Evolutionary conservation across 2,329 filamentous ascomycete species (phyloP), one percentile per base, ranked within the genome.

Genomic region (Aspergillus hortae): DNA sequence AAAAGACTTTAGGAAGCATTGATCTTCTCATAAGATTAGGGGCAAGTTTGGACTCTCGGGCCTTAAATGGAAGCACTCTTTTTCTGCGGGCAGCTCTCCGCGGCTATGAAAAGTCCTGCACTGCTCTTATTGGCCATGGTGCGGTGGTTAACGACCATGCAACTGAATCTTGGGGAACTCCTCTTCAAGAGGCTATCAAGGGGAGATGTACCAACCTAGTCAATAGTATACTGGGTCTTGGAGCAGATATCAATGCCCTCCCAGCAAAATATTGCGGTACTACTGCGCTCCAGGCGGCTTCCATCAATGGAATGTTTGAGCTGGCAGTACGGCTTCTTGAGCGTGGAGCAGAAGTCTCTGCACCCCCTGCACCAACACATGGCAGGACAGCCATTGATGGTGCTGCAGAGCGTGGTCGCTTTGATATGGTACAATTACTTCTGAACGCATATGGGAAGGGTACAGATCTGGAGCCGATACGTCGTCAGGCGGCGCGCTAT

Each of bases 101-200:
- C 2, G 33, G 33, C 33, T 36, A 3, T 1, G 33, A 14, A 1
- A 9, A 36, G 2, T 41, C 11, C 5, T 41, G 17, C 38, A 23
- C 17, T 41, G 23, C 2, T 9, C n/a, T 41, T 6, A 41, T 41
- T 4, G 17, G 1, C 38, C 38, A 21, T 15, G 38, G 38, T 2
- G 38, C 38, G 10, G 19, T 1, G 14, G 6, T 19, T 11, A 41
- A 41, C 17, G n/a, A n/a, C n/a, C n/a, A 6, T 11, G 38, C 38
- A 15, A 21, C 10, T 3, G 4, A 21, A 5, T 41, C 1, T 3
- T 11, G 17, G 38, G n/a, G 17, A 15, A 41, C 2, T 5, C n/a
- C 19, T 15, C 47, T 62, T 17, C 57, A 62, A 17, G 32, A 54
- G 35, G 60, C 59, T 2, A 52, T 60, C 6, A 53, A 54, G 4